A percentile compares a stretch with the other conserved stretches of the same genome.
Evolutionary conservation across 352 stramenopile genomes (phyloP).

Genomic region (Phytopythium sindhum): DNA sequence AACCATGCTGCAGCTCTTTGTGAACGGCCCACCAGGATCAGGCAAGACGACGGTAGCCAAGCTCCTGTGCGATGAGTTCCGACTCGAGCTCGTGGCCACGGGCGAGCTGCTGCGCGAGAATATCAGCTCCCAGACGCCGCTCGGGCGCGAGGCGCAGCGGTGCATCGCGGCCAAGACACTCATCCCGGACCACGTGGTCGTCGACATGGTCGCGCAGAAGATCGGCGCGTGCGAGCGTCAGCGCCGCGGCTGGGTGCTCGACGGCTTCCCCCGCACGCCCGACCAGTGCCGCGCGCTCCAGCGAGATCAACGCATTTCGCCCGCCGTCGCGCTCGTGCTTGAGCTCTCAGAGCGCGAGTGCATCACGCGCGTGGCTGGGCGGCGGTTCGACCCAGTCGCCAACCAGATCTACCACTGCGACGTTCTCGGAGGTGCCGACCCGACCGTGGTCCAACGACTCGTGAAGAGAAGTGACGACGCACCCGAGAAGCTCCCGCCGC

Average conservation of each 20-base stretch:
- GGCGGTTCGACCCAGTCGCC: conserved; percentile 58
- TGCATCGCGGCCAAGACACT: conserved; percentile 66
- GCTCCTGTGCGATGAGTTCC: conserved; percentile 50
- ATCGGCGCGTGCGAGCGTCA: conserved; percentile 31
- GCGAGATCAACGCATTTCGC: conserved; percentile 36
- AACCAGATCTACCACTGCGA: conserved; percentile 61
- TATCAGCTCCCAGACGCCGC: conserved; percentile 49
- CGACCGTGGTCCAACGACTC: conserved; percentile 43
- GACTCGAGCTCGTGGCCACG: conserved; percentile 58
- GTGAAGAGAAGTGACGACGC: conserved; percentile 56
- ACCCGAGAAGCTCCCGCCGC: conserved; percentile 45
- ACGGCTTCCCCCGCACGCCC: conserved; percentile 66
- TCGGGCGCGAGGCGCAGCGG: conserved; percentile 53
- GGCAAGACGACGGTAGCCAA: conserved; percentile 72
- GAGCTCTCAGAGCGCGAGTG: conserved; percentile 50
- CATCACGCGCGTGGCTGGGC: conserved; percentile 40
- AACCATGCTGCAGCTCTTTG: conserved; percentile 62
- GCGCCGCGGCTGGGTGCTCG: conserved; percentile 57
- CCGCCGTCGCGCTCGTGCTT: conserved; percentile 52
- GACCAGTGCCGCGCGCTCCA: conserved; percentile 53
- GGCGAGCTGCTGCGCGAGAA: conserved; percentile 72
- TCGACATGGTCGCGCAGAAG: conserved; percentile 75
- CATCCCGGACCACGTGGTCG: conserved; percentile 66
- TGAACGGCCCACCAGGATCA: conserved; percentile 60
- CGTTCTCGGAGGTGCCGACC: conserved; percentile 34